Conservation (phyloP, 169 alveolate species). For the Plasmodium coatneyi region DNA sequence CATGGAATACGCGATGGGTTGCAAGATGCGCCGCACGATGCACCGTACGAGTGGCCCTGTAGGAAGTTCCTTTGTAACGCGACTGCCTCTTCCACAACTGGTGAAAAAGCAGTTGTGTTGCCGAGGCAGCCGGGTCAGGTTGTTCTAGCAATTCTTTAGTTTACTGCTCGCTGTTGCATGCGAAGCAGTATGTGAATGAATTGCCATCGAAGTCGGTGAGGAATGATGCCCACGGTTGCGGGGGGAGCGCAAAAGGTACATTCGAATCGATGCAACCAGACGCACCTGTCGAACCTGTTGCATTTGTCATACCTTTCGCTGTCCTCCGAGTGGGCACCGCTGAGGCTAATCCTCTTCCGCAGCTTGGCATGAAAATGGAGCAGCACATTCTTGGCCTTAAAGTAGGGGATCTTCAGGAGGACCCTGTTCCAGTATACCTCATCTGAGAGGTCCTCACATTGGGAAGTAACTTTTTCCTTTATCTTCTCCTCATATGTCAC, state of each 20-base stretch:
- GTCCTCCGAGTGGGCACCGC: not conserved
- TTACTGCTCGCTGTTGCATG: conserved; percentile 21
- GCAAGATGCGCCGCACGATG: too few species aligned
- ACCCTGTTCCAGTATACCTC: conserved; percentile 86
- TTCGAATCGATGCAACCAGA: too few species aligned
- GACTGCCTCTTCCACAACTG: not conserved
- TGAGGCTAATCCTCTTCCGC: not conserved
- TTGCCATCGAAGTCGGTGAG: not conserved
- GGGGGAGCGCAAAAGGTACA: not conserved
- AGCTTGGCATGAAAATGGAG: conserved; percentile 22
- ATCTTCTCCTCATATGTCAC: conserved; percentile 85
- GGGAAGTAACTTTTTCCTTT: conserved; percentile 74
- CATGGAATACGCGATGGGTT: not conserved
- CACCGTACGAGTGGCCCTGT: too few species aligned
- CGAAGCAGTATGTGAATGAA: conserved; percentile 50
- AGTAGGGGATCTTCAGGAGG: conserved; percentile 81
- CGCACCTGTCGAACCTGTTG: too few species aligned
- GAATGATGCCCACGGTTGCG: too few species aligned
- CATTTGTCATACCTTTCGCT: too few species aligned
- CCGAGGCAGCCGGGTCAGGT: not conserved
- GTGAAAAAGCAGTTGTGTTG: not conserved
- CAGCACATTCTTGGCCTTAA: conserved; percentile 76
- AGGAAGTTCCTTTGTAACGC: not conserved
- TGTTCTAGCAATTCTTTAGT: conserved; percentile 49
- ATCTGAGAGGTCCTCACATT: conserved; percentile 76